Conservation (phyloP, 371 early-diverging fungal species). For the Mortierella sp. region DNA sequence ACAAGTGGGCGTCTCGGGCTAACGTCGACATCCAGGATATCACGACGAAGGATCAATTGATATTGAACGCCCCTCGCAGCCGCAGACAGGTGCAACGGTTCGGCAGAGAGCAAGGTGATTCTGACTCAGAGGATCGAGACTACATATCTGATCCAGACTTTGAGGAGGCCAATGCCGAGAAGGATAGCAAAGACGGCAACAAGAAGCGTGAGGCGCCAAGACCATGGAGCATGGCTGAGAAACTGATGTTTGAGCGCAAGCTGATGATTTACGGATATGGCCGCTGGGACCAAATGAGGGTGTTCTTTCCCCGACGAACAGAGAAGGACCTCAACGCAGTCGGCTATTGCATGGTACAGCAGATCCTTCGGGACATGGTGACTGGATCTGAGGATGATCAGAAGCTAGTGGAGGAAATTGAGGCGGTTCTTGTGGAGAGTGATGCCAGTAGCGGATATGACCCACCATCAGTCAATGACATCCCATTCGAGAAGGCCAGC, state of each 20-base stretch:
- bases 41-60: conserved; percentile 66
- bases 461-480: conserved; percentile 42
- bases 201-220: conserved; percentile 58
- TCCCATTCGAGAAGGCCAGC: conserved; percentile 73
- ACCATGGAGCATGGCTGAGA: conserved; percentile 82
- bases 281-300: conserved; percentile 77
- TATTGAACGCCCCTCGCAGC: conserved; percentile 75
- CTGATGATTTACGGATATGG: conserved; percentile 87
- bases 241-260: conserved; percentile 79
- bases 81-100: conserved; percentile 73
- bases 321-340: conserved; percentile 70
- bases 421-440: conserved; percentile 44
- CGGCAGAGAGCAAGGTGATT: conserved; percentile 53
- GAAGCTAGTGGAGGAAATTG: conserved; percentile 45
- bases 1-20: conserved; percentile 91
- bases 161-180: conserved; percentile 37
- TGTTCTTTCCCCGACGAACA: conserved; percentile 67
- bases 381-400: conserved; percentile 34
- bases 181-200: conserved; percentile 23
- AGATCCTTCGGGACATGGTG: conserved; percentile 34
- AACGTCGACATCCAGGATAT: conserved; percentile 74
- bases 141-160: conserved; percentile 47
- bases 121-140: conserved; percentile 50
- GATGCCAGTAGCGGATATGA: conserved; percentile 56
- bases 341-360: conserved; percentile 45